Percentiles rank a stretch among this genome's conserved stretches.
phyloP scores from a whole-genome alignment of 352 stramenopile genomes.

The Phytophthora foliorum region DNA sequence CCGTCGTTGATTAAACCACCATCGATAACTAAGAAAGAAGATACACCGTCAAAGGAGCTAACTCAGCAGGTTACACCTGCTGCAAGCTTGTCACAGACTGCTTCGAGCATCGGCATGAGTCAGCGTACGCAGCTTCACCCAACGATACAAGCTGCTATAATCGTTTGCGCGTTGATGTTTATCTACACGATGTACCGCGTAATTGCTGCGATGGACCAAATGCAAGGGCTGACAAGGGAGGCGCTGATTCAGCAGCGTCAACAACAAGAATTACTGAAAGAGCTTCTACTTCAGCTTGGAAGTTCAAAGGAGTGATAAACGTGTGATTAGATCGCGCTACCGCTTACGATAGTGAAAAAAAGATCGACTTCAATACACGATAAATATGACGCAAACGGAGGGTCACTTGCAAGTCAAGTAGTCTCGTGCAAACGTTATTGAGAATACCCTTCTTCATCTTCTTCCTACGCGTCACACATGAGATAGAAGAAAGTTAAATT shows the following conservation, averaged over 20 bases:
- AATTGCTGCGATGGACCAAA: constrained; percentile 62
- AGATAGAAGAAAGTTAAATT: background rate
- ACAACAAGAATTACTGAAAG: constrained; percentile 73
- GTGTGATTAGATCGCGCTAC: background rate
- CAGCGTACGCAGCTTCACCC: constrained; percentile 22
- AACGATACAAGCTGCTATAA: constrained; percentile 50
- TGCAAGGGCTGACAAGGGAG: constrained; percentile 67
- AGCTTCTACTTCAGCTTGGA: constrained; percentile 59
- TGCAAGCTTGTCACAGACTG: constrained; percentile 1
- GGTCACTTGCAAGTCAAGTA: background rate
- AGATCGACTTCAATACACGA: background rate
- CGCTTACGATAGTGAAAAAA: background rate
- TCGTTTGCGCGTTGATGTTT: constrained; percentile 73
- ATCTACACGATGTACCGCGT: constrained; percentile 79
- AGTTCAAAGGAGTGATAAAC: constrained; percentile 16
- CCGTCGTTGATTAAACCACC: constrained; percentile 2
- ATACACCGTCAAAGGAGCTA: constrained; percentile 1
- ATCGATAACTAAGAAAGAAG: background rate
- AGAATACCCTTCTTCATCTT: constrained; percentile 44
- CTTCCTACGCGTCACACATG: constrained; percentile 38
- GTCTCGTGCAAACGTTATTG: constrained; percentile 17
- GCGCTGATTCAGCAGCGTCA: constrained; percentile 64
- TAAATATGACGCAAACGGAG: no score
- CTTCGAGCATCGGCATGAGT: background rate
- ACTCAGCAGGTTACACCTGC: background rate